Evolutionary conservation across 2,329 filamentous ascomycete species (phyloP), one percentile per base, ranked within the genome.

Genomic region (Didymella sp.): DNA sequence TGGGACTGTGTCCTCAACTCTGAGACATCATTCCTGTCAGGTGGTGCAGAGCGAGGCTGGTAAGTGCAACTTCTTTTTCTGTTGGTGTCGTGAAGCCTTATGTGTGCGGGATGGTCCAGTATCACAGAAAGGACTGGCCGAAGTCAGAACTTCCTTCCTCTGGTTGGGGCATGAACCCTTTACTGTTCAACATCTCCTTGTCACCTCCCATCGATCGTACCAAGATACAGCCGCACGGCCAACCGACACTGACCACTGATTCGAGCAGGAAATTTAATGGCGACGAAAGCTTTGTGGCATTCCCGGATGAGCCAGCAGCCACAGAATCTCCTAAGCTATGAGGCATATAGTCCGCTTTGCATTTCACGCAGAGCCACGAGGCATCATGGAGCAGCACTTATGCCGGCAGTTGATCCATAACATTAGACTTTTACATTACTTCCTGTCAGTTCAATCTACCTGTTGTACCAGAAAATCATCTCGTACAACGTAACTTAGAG

Each of bases 41-140:
- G 84, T 51, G 94, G 94, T 7, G 89, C 90, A 68, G 94, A 98
- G 77, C 84, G 93, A 79, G 92, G 92, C 72, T 98, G 94, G 92
- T 95, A 76, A 69, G 73, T 74, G 9, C 24, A 22, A 22, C 9
- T 13, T 19, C 25, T 38, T 30, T 53, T 49, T 51, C 8, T 19
- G 8, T 12, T 24, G 6, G 17, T 45, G 6, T 44, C 43, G 37
- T 41, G 30, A 30, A 4, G 47, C 37, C 54, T 51, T 27, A 44
- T 59, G 7, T 31, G 35, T 13, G 47, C 12, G 42, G 44, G 47
- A 45, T 41, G 37, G 22, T 61, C 42, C 38, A 33, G 4, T 50
- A 47, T 17, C 56, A 60, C 37, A 47, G 54, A 21, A 58, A 65
- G 35, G 45, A 59, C 17, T 58, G 59, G 59, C 59, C 55, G 6